Percentiles rank a stretch among this genome's conserved stretches.
These are phyloP conservation scores for Coniochaeta ligniaria DNA, from an alignment of 2,329 filamentous ascomycete genomes.

Conservation along the genomic window DNA sequence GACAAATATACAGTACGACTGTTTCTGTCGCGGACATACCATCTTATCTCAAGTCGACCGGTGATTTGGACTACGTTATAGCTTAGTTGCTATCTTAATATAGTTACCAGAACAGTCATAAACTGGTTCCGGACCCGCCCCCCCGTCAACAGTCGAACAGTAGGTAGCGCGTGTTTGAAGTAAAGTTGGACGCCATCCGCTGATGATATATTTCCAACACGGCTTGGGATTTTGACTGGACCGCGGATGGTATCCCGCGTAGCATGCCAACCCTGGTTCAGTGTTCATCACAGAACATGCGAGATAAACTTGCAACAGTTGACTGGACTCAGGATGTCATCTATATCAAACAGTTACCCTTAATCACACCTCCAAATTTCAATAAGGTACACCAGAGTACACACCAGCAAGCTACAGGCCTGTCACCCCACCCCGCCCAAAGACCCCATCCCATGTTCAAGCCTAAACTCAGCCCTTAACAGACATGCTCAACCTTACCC, in stretches of 20 bases:
- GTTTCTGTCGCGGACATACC: neutral
- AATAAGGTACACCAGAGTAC: too few species aligned
- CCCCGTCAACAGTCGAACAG: neutral
- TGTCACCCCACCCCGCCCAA: too few species aligned
- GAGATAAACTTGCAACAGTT: neutral
- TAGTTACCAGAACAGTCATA: too few species aligned
- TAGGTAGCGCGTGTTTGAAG: neutral
- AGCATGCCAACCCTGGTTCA: neutral
- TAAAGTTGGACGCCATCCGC: neutral
- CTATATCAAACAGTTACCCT: neutral
- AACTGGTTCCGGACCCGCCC: neutral
- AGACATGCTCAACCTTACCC: conserved; percentile 64
- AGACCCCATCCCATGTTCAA: too few species aligned
- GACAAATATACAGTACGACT: neutral
- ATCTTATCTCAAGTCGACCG: neutral
- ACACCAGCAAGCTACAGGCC: too few species aligned
- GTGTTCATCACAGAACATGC: neutral
- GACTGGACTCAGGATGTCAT: neutral
- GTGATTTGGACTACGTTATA: too few species aligned
- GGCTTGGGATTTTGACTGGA: neutral
- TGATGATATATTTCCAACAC: neutral
- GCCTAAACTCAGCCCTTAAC: conserved; percentile 33
- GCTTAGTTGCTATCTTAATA: too few species aligned
- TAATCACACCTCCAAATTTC: neutral
- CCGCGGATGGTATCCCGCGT: neutral